These are phyloP conservation scores for Phanerodontia chrysosporium DNA, from an alignment of 768 basidiomycete species.

Conservation along the genomic window DNA sequence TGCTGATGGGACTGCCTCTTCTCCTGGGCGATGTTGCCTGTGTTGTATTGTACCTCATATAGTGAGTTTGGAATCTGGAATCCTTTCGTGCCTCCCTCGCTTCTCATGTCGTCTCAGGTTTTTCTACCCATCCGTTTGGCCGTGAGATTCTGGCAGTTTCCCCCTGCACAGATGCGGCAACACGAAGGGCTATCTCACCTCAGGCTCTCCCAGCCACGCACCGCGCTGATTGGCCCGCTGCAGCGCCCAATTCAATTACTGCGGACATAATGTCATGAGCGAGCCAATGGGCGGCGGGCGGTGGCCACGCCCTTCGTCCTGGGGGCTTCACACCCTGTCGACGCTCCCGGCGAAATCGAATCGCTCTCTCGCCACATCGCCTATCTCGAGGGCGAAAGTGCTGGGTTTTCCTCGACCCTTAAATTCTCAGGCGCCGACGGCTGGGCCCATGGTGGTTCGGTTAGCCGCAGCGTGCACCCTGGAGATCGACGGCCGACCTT, in stretches of 20 bases:
- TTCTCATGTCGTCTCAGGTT: neutral
- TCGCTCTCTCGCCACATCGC: neutral
- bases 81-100: neutral
- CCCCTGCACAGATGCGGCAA: neutral
- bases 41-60: neutral
- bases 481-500: neutral
- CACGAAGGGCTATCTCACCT: neutral
- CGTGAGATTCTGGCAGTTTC: neutral
- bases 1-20: neutral
- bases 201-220: neutral
- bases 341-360: neutral
- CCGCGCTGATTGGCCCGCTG: neutral
- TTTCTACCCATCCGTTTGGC: neutral
- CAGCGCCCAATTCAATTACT: neutral
- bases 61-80: constrained; percentile 4
- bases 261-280: neutral
- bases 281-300: neutral
- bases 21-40: neutral
- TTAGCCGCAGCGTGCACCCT: neutral
- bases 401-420: neutral
- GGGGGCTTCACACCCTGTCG: neutral
- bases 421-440: neutral
- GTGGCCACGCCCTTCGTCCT: neutral
- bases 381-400: neutral
- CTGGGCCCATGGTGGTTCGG: constrained; percentile 3